Evolutionary conservation across 2,329 filamentous ascomycete genomes (phyloP).

Genomic region (Colletotrichum graminicola): DNA sequence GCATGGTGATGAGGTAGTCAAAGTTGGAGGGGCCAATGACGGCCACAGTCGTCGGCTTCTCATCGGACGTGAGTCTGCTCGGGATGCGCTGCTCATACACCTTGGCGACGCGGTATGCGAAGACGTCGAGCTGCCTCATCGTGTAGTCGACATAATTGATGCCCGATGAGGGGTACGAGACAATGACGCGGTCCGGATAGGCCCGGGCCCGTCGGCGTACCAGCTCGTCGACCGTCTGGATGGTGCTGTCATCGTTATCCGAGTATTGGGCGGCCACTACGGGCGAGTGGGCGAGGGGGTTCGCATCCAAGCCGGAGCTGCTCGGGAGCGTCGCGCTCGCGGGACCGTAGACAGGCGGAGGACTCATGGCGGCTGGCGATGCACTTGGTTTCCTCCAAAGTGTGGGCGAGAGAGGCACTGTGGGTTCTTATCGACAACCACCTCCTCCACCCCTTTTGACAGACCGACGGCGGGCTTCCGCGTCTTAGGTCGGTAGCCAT

Average conservation of each 20-base stretch:
- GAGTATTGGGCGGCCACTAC: background rate
- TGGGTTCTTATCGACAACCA: constrained; percentile 9
- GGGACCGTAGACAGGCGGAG: constrained; percentile 41
- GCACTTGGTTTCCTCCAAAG: constrained; percentile 31
- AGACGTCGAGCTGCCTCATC: constrained; percentile 58
- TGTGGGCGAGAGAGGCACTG: background rate
- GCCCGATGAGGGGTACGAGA: constrained; percentile 58
- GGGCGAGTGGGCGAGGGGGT: constrained; percentile 4
- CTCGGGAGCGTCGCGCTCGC: constrained; percentile 33
- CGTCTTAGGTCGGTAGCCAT: constrained; percentile 6
- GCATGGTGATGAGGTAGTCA: constrained; percentile 65
- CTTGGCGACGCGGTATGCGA: constrained; percentile 48
- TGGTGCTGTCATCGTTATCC: constrained; percentile 42
- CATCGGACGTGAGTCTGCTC: constrained; percentile 42
- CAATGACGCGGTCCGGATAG: constrained; percentile 52
- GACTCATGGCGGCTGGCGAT: constrained; percentile 32
- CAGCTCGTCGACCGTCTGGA: constrained; percentile 47
- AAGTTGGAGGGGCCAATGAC: constrained; percentile 66
- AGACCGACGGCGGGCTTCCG: constrained; percentile 6
- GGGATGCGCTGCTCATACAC: constrained; percentile 45
- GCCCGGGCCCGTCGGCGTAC: constrained; percentile 45
- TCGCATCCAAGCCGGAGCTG: constrained; percentile 25
- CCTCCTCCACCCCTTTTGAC: constrained; percentile 27
- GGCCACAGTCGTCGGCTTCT: constrained; percentile 56
- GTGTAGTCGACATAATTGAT: constrained; percentile 61